Evolutionary conservation across 345 rosid species (phyloP), one percentile per base, ranked within the genome.

Genomic region (Corchorus capsularis): DNA sequence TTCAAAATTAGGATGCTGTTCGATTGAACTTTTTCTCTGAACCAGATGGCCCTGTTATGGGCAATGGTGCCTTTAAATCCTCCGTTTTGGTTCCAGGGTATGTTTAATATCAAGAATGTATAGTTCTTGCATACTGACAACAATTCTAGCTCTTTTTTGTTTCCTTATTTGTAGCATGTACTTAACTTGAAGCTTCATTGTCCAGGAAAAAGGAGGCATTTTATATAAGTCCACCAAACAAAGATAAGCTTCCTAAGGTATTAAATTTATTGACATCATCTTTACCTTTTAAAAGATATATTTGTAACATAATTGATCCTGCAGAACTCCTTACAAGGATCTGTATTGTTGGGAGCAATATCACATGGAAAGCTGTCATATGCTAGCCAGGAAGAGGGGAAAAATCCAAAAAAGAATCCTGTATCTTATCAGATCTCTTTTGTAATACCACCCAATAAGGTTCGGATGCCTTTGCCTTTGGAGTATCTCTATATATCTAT

Each of bases 1-100:
- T 50, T 49, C 75, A 57, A 71, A 54, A 81, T 54, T 86, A 93
- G 99, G 98, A 96, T 74, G 63, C 75, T 57, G 69, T 86, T 83
- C 87, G 86, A 57, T 82, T 96, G 86, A 90, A 78, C 84, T 91
- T 93, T 77, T 92, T 87, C 89, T 86, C 96, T 75, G 90, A 92
- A 89, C 98, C 99, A 71, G 99, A 96, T 89, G 98, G 99, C 52
- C 89, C 97, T 32, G 79, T 93, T 76, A 91, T 85, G 84, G 98
- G 97, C 80, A 92, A 91, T 83, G 97, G 99, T 73, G 78, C 92
- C 81, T 96, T 83, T 79, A 88, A 92, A 64, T 87, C 98, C 77
- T 89, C 98, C 69, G 69, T 83, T 83, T 83, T 93, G 82, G 80
- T 89, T 85, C 99, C 95, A 55, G 96, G 99, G 99, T 93, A 91